A percentile compares a stretch with the other conserved stretches of the same genome.
Conservation (phyloP, 2,329 filamentous ascomycete species). For the Penicillium sp. region DNA sequence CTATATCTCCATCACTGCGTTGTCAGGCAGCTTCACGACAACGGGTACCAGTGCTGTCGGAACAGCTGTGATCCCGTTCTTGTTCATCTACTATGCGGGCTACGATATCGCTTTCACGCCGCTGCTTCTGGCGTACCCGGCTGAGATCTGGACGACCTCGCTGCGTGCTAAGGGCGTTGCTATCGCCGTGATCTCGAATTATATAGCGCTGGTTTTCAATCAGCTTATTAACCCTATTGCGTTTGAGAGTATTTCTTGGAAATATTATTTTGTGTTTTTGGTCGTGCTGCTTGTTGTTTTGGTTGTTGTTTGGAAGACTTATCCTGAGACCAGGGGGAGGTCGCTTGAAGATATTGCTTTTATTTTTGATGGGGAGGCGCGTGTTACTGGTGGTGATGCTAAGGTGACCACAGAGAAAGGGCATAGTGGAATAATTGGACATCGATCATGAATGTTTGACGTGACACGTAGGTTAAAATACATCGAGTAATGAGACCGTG, state of each 20-base stretch:
- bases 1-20: conserved; percentile 23
- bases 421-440: background rate
- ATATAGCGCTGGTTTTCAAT: conserved; percentile 3
- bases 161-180: conserved; percentile 29
- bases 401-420: background rate
- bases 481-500: background rate
- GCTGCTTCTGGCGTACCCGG: conserved; percentile 22
- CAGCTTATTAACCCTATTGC: conserved; percentile 8
- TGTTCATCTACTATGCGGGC: conserved; percentile 32
- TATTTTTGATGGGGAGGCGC: background rate
- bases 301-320: conserved; percentile 4
- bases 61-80: conserved; percentile 29
- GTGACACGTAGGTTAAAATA: background rate
- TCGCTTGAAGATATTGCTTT: conserved; percentile 4
- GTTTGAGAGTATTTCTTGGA: conserved; percentile 7
- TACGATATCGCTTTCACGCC: conserved; percentile 29
- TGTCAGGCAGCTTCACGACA: conserved; percentile 25
- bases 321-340: conserved; percentile 5
- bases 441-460: background rate
- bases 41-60: conserved; percentile 17
- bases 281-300: conserved; percentile 1
- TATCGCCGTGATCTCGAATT: conserved; percentile 17
- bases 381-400: background rate
- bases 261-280: conserved; percentile 6
- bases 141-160: conserved; percentile 28